phyloP scores from a whole-genome alignment of 1,139 yeast genomes.

The Geotrichum carabidarum region DNA sequence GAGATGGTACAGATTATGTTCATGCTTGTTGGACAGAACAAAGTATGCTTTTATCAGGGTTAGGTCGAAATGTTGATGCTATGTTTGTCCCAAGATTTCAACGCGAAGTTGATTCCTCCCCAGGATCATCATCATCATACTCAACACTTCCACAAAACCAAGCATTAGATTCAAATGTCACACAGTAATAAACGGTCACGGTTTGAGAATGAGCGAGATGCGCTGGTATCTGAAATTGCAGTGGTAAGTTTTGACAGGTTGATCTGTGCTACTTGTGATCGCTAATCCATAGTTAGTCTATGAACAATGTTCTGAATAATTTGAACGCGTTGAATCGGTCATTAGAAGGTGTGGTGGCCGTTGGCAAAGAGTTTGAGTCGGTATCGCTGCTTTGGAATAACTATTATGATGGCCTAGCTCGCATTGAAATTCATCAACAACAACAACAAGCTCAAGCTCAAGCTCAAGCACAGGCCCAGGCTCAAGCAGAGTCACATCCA shows the following conservation, averaged over 20 bases:
- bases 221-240: slow-evolving; percentile 41
- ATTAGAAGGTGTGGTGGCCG: slow-evolving; percentile 48
- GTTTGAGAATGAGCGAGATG: slow-evolving; percentile 45
- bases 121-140: too few species aligned
- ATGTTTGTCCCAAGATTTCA: too few species aligned
- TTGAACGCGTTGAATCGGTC: slow-evolving; percentile 49
- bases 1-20: too few species aligned
- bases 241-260: slow-evolving; percentile 23
- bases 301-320: slow-evolving; percentile 49
- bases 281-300: slow-evolving; percentile 29
- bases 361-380: slow-evolving; percentile 52
- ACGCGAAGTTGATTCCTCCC: too few species aligned
- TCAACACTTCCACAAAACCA: too few species aligned
- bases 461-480: neutral
- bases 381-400: slow-evolving; percentile 49
- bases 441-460: slow-evolving; percentile 3
- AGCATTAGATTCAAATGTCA: neutral
- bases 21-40: too few species aligned
- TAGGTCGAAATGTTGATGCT: too few species aligned
- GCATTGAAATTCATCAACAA: slow-evolving; percentile 14
- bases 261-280: neutral
- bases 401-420: slow-evolving; percentile 42
- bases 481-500: neutral
- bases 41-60: too few species aligned
- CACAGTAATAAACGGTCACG: slow-evolving; percentile 25